These are phyloP conservation scores for Centrapalus pauciflorus DNA, from an alignment of 129 eudicot genomes.

Conservation along the genomic window DNA sequence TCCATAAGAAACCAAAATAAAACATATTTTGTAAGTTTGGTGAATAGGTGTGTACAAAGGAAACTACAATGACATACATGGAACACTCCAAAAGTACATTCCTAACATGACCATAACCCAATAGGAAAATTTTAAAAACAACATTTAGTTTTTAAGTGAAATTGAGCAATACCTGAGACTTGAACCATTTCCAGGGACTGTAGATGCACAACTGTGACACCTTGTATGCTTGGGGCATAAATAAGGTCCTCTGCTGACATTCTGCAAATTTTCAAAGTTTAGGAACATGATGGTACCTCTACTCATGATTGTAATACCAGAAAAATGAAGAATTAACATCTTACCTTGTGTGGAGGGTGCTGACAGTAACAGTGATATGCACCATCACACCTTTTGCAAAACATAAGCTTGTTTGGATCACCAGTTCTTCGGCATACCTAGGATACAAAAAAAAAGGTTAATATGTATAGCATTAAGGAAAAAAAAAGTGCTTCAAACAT, in stretches of 20 bases:
- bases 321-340: neutral
- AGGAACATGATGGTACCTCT: neutral
- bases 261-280: conserved; percentile 35
- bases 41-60: no score
- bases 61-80: no score
- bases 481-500: neutral
- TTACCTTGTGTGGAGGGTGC: conserved; percentile 98
- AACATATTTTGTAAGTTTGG: no score
- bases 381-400: conserved; percentile 97
- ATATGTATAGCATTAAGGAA: neutral
- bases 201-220: conserved; percentile 94
- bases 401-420: conserved; percentile 85
- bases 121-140: no score
- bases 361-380: conserved; percentile 97
- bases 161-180: conserved; percentile 73
- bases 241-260: conserved; percentile 88
- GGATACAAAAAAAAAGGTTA: neutral
- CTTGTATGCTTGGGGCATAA: conserved; percentile 95
- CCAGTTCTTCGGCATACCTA: conserved; percentile 88
- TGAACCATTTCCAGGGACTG: conserved; percentile 93
- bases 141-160: no score
- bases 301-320: neutral
- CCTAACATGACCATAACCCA: no score
- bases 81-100: no score
- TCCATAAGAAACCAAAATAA: no score